Conservation (phyloP, 495 filamentous ascomycete genomes). For the Eremomyces bilateralis region DNA sequence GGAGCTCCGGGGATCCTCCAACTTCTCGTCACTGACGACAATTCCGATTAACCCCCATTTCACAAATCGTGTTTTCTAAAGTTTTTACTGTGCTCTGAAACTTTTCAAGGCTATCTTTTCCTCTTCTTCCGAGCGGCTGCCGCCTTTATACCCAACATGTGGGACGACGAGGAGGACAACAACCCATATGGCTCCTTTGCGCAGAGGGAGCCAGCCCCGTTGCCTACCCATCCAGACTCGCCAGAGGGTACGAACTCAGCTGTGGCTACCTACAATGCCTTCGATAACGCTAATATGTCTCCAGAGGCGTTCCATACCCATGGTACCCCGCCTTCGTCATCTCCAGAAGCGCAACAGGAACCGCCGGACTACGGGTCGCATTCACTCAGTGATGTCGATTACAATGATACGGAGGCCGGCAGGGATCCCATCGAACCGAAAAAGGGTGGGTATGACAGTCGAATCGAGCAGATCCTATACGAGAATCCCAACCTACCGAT, state of each 20-base stretch:
- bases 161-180: slow-evolving; percentile 88
- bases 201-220: slow-evolving; percentile 55
- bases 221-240: slow-evolving; percentile 42
- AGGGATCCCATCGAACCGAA: slow-evolving; percentile 30
- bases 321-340: slow-evolving; percentile 21
- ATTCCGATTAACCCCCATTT: no score
- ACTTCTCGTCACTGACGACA: no score
- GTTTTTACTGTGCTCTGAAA: no score
- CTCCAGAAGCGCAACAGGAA: slow-evolving; percentile 21
- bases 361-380: slow-evolving; percentile 37
- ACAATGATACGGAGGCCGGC: slow-evolving; percentile 26
- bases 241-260: no score
- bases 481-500: slow-evolving; percentile 82
- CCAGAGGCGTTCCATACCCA: slow-evolving; percentile 16
- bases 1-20: no score
- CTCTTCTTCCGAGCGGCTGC: no score
- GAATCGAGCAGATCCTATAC: slow-evolving; percentile 89
- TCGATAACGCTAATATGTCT: no score
- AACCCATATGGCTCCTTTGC: slow-evolving; percentile 87
- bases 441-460: slow-evolving; percentile 74
- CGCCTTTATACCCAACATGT: no score
- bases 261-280: no score
- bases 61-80: no score
- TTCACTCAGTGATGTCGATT: slow-evolving; percentile 37
- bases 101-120: no score